These are phyloP conservation scores for Flaveria linearis DNA, from an alignment of 129 eudicot species.

Conservation along the genomic window DNA sequence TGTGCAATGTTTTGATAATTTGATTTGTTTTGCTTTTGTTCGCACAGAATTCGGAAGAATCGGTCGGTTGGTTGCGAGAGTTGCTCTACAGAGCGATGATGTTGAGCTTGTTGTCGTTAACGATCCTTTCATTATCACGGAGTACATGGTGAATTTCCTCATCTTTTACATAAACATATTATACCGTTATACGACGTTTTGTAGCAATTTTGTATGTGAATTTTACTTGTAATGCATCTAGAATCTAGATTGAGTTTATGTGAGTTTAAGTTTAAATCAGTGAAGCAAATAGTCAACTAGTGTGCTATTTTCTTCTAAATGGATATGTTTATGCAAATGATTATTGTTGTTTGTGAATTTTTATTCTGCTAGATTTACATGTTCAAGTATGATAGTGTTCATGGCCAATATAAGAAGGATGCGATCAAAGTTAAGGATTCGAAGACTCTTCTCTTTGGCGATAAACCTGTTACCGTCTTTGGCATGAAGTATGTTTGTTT, in stretches of 20 bases:
- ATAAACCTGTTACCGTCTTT: slow-evolving; percentile 55
- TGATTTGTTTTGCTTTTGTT: slow-evolving; percentile 17
- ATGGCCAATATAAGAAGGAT: slow-evolving; percentile 64
- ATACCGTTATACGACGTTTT: neutral
- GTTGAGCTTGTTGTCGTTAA: slow-evolving; percentile 81
- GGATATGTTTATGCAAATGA: neutral
- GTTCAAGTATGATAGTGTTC: slow-evolving; percentile 89
- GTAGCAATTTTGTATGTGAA: neutral
- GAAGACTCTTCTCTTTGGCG: slow-evolving; percentile 78
- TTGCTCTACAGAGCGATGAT: slow-evolving; percentile 72
- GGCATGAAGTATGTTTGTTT: slow-evolving; percentile 48
- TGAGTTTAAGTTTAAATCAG: neutral
- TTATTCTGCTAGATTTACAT: slow-evolving; percentile 55
- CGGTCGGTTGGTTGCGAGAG: slow-evolving; percentile 78
- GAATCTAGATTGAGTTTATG: neutral
- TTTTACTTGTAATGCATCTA: neutral
- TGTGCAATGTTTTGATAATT: too few relatives aligned
- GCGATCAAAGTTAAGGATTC: slow-evolving; percentile 64
- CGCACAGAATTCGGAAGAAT: slow-evolving; percentile 72
- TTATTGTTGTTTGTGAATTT: neutral
- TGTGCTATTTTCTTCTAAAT: neutral
- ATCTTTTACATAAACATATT: neutral
- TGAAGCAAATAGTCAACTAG: neutral
- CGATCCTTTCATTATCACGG: slow-evolving; percentile 74
- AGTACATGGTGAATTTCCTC: slow-evolving; percentile 60